Base-by-base conservation (phyloP, 75 land plant genomes). In the Pinus taeda region DNA sequence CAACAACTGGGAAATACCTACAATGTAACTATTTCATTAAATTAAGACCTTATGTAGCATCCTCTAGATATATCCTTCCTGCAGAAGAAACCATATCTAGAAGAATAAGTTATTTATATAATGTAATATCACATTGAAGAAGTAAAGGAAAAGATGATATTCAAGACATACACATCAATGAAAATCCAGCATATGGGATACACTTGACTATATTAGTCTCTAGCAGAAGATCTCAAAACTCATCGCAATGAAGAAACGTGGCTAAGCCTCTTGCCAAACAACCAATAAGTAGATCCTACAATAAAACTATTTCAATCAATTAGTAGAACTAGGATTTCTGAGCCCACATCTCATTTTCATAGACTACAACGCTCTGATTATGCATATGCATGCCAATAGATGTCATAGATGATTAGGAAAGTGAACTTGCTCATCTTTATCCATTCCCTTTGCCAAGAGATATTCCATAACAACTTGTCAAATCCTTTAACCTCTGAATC, bases 141-240 rank as follows among this genome's bases (percentile, higher is more conserved):
- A 13, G 8, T 21, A 65, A 65, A 24, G 22, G 8, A 0, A 30
- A 65, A 65, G 36, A 26, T 65, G 5, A 18, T 67, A 14, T 15
- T 26, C 57, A 21, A 21, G 45, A 60, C 84, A 71, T 83, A 95
- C 98, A 66, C 83, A 82, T 95, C 76, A 15, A 95, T 75, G 69
- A 95, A 95, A 77, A 95, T 39, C 98, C 98, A 76, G 96, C 98
- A 89, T 95, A 96, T 57, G 89, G 56, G 57, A 95, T 24, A 82
- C 98, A 95, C 79, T 93, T 95, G 4, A 95, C 93, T 60, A 82
- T 83, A 3, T 90, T 75, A 17, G 64, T 57, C 15, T 53, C 20
- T 36, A 93, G 93, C 20, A 94, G 57, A 30, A 85, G 83, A 57
- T 79, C 65, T 26, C 79, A 79, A 74, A 94, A 94, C 11, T 73